phyloP scores from a whole-genome alignment of 2,329 filamentous ascomycete species.

The Knufia petricola region DNA sequence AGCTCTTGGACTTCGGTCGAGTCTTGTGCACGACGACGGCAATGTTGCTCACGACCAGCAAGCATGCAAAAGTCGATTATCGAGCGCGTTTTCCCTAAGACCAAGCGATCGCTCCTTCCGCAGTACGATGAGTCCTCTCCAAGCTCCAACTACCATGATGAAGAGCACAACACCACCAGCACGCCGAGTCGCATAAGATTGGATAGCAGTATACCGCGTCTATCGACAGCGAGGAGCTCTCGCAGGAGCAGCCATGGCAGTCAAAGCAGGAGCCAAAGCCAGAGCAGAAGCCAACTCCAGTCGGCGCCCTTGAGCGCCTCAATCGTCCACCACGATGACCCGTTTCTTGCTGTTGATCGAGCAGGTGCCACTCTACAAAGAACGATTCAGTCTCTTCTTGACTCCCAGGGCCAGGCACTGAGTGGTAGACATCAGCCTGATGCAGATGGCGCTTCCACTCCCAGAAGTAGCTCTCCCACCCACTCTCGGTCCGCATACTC shows the following conservation, averaged over 20 bases:
- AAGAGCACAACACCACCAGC: slow-evolving; percentile 5
- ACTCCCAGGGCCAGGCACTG: slow-evolving; percentile 52
- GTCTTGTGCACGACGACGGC: too few relatives aligned
- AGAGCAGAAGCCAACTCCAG: slow-evolving; percentile 5
- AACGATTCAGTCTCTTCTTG: slow-evolving; percentile 49
- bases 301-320: slow-evolving; percentile 14
- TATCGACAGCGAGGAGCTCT: slow-evolving; percentile 4
- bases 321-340: slow-evolving; percentile 25
- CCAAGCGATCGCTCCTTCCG: slow-evolving; percentile 11
- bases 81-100: slow-evolving; percentile 20
- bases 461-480: slow-evolving; percentile 39
- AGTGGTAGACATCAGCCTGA: slow-evolving; percentile 31
- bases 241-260: slow-evolving; percentile 1
- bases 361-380: slow-evolving; percentile 46
- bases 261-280: not conserved
- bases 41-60: not conserved
- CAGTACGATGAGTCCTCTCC: slow-evolving; percentile 15
- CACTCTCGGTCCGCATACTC: slow-evolving; percentile 21
- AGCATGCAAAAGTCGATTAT: slow-evolving; percentile 22
- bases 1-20: too few relatives aligned
- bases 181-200: slow-evolving; percentile 12
- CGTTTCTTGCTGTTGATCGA: slow-evolving; percentile 42
- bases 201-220: slow-evolving; percentile 10
- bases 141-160: not conserved
- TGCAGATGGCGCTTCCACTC: slow-evolving; percentile 37